Evolutionary conservation across 106 monocot genomes (phyloP), one percentile per base, ranked within the genome.

Genomic region (Narthecium ossifragum): DNA sequence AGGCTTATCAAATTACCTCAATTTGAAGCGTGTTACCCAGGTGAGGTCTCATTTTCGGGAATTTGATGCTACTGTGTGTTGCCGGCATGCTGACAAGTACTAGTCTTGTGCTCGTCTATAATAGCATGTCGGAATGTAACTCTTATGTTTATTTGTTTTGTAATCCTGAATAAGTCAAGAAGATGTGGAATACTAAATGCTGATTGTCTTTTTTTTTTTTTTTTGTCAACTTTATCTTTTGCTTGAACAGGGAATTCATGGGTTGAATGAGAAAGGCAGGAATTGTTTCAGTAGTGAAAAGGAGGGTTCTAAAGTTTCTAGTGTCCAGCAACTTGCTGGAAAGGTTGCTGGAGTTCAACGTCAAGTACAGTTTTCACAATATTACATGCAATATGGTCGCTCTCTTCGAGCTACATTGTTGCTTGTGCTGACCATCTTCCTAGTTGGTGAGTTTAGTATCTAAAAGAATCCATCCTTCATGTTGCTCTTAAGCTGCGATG

Each of bases 391-490:
- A 10, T 73, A 67, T 41, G 66, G 70, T 26, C 67, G 66, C 0
- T 67, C 83, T 46, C 20, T 70, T 22, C 69, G 70, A 45, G 39
- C 75, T 29, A 67, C 76, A 2, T 64, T 83, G 0, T 26, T 88
- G 43, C 66, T 88, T 51, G 29, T 76, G 53, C 54, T 83, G 61
- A 58, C 73, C 13, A 62, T 88, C 55, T 59, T 88, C 46, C 66
- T 88, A 51, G 34, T 80, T 48, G 83, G 88, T 87, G 31, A 80
- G 76, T 70, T 62, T 43, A 34, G 27, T 7, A 26, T 52, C 53
- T 34, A 0, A n/a, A n/a, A n/a, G n/a, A n/a, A n/a, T n/a, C n/a
- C n/a, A n/a, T 51, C 17, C 27, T 26, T 4, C n/a, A 24, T 26
- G 34, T 33, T 5, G 3, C 17, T 18, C 15, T 38, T 38, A 5